Evolutionary conservation across 192 early-diverging fungal genomes (phyloP).

Genomic region (Coemansia sp.): DNA sequence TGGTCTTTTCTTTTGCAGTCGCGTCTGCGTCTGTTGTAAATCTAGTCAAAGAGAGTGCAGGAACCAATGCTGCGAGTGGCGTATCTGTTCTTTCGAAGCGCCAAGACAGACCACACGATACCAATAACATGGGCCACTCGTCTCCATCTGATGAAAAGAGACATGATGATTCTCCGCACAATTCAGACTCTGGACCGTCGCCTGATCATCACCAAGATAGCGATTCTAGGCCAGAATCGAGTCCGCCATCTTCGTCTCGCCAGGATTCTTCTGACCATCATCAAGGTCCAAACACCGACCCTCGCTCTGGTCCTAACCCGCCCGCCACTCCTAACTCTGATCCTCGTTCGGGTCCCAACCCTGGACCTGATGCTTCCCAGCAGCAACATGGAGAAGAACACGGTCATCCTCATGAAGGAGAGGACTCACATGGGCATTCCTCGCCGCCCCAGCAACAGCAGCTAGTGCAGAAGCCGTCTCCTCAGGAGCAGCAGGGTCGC

Average conservation of each 20-base stretch:
- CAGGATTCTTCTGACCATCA: background rate
- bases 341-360: background rate
- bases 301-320: background rate
- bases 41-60: background rate
- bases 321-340: background rate
- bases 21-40: slow-evolving; percentile 12
- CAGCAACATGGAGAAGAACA: background rate
- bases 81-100: background rate
- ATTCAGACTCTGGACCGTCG: background rate
- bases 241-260: too few species aligned
- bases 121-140: background rate
- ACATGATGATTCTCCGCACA: background rate
- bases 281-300: background rate
- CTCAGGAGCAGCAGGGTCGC: slow-evolving; percentile 3
- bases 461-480: slow-evolving; percentile 6
- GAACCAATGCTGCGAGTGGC: background rate
- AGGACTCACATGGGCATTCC: background rate
- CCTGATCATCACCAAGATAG: background rate
- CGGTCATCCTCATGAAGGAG: background rate
- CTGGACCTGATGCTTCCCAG: background rate
- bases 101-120: background rate
- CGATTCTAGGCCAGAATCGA: background rate
- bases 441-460: slow-evolving; percentile 1
- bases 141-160: background rate
- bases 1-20: background rate